Percentiles rank a stretch among this genome's conserved stretches.
Conservation (phyloP, 768 basidiomycete genomes). For the Lactifluus rugatus region DNA sequence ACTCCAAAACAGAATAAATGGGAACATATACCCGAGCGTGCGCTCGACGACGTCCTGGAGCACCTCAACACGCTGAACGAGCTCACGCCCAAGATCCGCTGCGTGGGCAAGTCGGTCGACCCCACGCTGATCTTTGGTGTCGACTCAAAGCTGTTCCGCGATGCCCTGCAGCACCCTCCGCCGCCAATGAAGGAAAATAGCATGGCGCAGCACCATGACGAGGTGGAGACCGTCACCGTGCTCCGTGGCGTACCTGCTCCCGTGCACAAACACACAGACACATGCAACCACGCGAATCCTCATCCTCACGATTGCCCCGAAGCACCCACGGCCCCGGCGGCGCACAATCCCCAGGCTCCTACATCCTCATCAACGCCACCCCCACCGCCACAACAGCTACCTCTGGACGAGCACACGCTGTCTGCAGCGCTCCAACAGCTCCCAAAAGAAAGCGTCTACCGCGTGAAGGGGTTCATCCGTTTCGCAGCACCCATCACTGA, state of each 20-base stretch:
- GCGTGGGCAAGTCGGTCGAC: conserved; percentile 54
- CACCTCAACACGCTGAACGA: conserved; percentile 87
- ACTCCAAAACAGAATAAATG: conserved; percentile 63
- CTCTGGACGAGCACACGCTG: conserved; percentile 33
- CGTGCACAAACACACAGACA: conserved; percentile 15
- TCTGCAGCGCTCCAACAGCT: conserved; percentile 39
- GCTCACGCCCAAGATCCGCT: conserved; percentile 74
- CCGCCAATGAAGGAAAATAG: conserved; percentile 1
- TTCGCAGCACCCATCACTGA: conserved; percentile 24
- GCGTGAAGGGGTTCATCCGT: conserved; percentile 81
- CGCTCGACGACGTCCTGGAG: conserved; percentile 76
- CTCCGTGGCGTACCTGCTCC: conserved; percentile 32
- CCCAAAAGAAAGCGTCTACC: conserved; percentile 63
- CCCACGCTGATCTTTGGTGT: conserved; percentile 82
- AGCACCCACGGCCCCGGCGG: not conserved
- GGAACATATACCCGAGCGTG: conserved; percentile 72
- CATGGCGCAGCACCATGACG: conserved; percentile 51
- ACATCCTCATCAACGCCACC: not conserved
- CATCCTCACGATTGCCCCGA: not conserved
- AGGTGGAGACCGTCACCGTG: conserved; percentile 75
- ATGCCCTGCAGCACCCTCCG: conserved; percentile 8
- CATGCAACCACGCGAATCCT: not conserved
- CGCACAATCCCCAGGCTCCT: not conserved
- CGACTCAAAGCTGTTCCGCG: conserved; percentile 67
- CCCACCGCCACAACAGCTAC: no score